phyloP scores from a whole-genome alignment of 345 rosid genomes.

The Dimocarpus longan region DNA sequence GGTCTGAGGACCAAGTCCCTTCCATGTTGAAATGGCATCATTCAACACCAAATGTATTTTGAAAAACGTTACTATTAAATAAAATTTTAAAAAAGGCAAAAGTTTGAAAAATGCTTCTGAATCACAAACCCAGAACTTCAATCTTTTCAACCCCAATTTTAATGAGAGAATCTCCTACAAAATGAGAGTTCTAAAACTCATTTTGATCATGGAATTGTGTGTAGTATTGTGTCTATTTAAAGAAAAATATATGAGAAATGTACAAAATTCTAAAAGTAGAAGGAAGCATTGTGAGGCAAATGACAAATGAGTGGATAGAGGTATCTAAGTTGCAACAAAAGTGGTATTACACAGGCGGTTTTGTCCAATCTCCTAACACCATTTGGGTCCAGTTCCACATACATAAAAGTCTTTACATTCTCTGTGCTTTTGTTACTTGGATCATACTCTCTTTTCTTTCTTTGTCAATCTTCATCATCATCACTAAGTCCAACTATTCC shows the following conservation, averaged over 20 bases:
- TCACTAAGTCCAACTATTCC: constrained; percentile 13
- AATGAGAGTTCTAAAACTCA: too few relatives aligned
- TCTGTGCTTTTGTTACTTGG: constrained; percentile 2
- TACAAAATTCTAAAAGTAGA: neutral
- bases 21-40: too few relatives aligned
- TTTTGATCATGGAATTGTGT: too few relatives aligned
- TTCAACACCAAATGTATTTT: too few relatives aligned
- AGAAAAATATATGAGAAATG: neutral
- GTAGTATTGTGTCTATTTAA: neutral
- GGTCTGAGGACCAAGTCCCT: neutral
- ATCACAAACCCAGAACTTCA: neutral
- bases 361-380: constrained; percentile 18
- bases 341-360: constrained; percentile 3
- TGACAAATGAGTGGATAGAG: constrained; percentile 15
- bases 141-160: neutral
- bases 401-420: constrained; percentile 21
- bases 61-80: too few relatives aligned
- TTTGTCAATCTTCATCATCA: constrained; percentile 35
- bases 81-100: too few relatives aligned
- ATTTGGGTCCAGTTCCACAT: constrained; percentile 10
- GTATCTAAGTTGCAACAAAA: constrained; percentile 17
- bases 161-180: neutral
- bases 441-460: constrained; percentile 19
- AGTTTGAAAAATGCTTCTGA: neutral
- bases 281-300: neutral